phyloP scores from a whole-genome alignment of 345 rosid genomes.

The Sonneratia caseolaris region DNA sequence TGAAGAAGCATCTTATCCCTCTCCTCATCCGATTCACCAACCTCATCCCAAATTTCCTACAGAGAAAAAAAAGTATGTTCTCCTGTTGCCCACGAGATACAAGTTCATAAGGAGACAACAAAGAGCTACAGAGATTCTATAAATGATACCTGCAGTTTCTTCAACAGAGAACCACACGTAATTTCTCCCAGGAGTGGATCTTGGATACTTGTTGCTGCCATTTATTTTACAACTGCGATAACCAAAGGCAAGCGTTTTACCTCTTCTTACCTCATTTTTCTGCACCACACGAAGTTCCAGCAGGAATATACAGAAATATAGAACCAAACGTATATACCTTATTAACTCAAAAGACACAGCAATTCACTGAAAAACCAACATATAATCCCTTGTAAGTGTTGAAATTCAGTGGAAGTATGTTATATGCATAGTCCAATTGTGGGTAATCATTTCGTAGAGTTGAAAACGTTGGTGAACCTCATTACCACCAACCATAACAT shows the following conservation, averaged over 20 bases:
- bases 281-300: background rate
- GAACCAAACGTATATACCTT: background rate
- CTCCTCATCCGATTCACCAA: slow-evolving; percentile 89
- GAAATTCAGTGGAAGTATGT: background rate
- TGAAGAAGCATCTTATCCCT: slow-evolving; percentile 91
- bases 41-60: slow-evolving; percentile 99
- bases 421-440: background rate
- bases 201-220: slow-evolving; percentile 53
- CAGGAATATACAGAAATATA: background rate
- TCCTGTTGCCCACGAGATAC: slow-evolving; percentile 1
- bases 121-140: slow-evolving; percentile 1
- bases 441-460: background rate
- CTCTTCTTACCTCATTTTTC: background rate
- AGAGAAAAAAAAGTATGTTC: slow-evolving; percentile 6
- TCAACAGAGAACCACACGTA: slow-evolving; percentile 76
- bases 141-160: slow-evolving; percentile 63
- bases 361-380: background rate
- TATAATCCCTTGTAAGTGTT: background rate
- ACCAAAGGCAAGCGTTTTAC: background rate
- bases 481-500: background rate
- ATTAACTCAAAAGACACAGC: background rate
- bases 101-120: background rate
- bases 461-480: background rate
- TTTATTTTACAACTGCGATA: background rate
- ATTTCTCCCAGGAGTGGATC: slow-evolving; percentile 78